Evolutionary conservation across 768 basidiomycete genomes (phyloP).

Genomic region (Phaeotremella fagi): DNA sequence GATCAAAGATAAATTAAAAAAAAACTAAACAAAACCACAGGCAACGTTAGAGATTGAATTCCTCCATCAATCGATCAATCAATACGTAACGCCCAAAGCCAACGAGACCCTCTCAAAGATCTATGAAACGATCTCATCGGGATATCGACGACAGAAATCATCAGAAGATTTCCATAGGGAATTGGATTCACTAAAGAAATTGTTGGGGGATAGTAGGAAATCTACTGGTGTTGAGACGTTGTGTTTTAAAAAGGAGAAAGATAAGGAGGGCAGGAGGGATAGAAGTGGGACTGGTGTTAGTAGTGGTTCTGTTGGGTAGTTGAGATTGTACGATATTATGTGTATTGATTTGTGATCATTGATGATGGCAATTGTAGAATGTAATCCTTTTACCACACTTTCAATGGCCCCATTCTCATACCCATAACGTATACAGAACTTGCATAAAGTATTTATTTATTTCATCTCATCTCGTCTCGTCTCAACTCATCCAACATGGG

Average conservation of each 20-base stretch:
- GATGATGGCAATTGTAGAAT: too few species aligned
- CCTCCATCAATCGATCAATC: slow-evolving; percentile 89
- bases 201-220: slow-evolving; percentile 75
- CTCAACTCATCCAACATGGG: too few species aligned
- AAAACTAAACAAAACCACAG: slow-evolving; percentile 50
- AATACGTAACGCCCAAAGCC: slow-evolving; percentile 73
- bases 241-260: slow-evolving; percentile 60
- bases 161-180: slow-evolving; percentile 67
- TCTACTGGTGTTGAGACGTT: slow-evolving; percentile 92
- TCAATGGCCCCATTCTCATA: too few species aligned
- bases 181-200: slow-evolving; percentile 86
- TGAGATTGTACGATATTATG: neutral
- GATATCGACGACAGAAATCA: slow-evolving; percentile 70
- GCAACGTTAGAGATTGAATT: slow-evolving; percentile 99
- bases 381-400: too few species aligned
- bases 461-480: too few species aligned
- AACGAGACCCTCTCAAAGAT: slow-evolving; percentile 81
- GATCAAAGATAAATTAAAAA: too few species aligned
- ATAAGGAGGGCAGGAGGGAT: slow-evolving; percentile 11
- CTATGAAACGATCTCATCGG: slow-evolving; percentile 90
- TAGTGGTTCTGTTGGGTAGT: neutral
- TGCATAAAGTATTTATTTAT: too few species aligned
- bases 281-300: neutral
- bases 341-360: too few species aligned
- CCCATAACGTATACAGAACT: too few species aligned